These are phyloP conservation scores for Cryptosporidium canis DNA, from an alignment of 169 alveolate genomes.

Conservation along the genomic window DNA sequence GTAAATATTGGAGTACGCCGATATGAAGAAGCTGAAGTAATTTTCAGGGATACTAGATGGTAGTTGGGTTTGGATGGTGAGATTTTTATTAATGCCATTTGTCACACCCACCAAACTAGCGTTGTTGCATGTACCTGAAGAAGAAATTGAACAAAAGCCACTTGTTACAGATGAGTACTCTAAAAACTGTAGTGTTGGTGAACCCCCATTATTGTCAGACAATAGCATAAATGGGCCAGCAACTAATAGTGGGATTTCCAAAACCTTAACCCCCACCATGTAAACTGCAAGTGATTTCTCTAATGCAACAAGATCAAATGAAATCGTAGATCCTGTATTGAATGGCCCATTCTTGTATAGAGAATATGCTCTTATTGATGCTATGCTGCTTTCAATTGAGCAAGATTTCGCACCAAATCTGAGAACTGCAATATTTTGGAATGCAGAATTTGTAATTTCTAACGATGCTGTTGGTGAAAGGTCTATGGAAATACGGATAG, in stretches of 20 bases:
- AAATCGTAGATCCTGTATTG: conserved; percentile 36
- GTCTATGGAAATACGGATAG: conserved; percentile 41
- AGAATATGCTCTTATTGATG: conserved; percentile 54
- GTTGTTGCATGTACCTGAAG: conserved; percentile 27
- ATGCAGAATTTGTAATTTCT: conserved; percentile 56
- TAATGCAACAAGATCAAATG: conserved; percentile 62
- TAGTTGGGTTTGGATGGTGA: neutral
- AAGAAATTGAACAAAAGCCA: conserved; percentile 11
- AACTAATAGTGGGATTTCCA: conserved; percentile 60
- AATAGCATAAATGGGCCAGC: conserved; percentile 56
- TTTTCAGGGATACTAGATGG: conserved; percentile 40
- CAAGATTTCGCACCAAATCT: conserved; percentile 52
- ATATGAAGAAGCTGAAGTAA: conserved; percentile 31
- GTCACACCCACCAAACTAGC: conserved; percentile 24
- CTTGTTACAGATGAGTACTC: conserved; percentile 4
- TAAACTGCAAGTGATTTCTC: conserved; percentile 38
- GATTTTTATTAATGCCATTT: neutral
- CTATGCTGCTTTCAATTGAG: conserved; percentile 21
- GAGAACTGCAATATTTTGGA: conserved; percentile 55
- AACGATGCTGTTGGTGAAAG: conserved; percentile 45
- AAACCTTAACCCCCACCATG: conserved; percentile 22
- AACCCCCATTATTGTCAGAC: neutral
- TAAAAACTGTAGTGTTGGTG: conserved; percentile 28
- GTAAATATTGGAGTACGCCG: conserved; percentile 20
- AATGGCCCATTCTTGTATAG: conserved; percentile 10